Evolutionary conservation across 495 filamentous ascomycete species (phyloP).

Genomic region (Penicillium odoratum): DNA sequence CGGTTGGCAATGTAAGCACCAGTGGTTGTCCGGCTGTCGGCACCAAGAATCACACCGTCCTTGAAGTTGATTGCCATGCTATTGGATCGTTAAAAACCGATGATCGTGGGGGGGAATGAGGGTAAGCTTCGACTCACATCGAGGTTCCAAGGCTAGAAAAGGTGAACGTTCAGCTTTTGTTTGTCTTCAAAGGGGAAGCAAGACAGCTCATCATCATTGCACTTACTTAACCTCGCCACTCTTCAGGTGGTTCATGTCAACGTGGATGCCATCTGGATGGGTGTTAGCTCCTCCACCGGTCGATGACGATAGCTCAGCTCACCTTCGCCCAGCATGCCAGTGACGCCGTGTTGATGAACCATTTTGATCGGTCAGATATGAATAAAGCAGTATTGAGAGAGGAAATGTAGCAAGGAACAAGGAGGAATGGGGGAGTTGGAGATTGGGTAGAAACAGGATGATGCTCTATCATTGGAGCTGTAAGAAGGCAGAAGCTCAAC

Average conservation of each 20-base stretch:
- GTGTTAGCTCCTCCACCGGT: constrained; percentile 25
- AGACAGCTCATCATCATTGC: constrained; percentile 5
- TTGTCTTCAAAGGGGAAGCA: not conserved
- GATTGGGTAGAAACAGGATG: constrained; percentile 13
- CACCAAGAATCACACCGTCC: constrained; percentile 93
- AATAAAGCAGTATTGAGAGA: not conserved
- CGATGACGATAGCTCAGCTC: constrained; percentile 30
- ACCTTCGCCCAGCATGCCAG: constrained; percentile 76
- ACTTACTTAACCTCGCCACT: constrained; percentile 88
- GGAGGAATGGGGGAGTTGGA: constrained; percentile 12
- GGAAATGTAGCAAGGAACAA: constrained; percentile 5
- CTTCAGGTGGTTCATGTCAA: constrained; percentile 96
- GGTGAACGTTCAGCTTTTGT: constrained; percentile 29
- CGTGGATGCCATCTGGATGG: constrained; percentile 87
- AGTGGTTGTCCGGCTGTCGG: constrained; percentile 97
- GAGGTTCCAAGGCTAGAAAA: constrained; percentile 82
- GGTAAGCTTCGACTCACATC: constrained; percentile 66
- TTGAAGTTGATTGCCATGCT: constrained; percentile 89
- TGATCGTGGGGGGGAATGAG: constrained; percentile 8
- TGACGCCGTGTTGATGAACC: constrained; percentile 51
- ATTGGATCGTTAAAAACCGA: constrained; percentile 15
- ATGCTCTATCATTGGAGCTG: constrained; percentile 28
- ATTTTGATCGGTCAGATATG: constrained; percentile 27
- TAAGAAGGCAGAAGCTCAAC: constrained; percentile 42
- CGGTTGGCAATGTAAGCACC: constrained; percentile 98